Evolutionary conservation across 768 basidiomycete species (phyloP).

Genomic region (Phylloporus arenicola): DNA sequence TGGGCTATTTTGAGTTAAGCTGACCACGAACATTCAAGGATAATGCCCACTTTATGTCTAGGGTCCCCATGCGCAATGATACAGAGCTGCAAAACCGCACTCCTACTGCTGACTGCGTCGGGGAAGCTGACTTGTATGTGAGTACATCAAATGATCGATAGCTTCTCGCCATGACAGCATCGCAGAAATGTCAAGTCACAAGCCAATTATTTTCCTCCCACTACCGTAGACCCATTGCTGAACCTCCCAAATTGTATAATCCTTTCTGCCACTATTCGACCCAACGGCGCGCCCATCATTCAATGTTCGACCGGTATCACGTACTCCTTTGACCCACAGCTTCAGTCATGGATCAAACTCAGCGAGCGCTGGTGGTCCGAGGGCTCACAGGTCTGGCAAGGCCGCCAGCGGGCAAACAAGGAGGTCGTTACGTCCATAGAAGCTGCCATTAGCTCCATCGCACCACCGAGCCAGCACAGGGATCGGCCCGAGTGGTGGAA

Average conservation of each 20-base stretch:
- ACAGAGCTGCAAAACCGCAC: conserved; percentile 54
- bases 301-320: conserved; percentile 72
- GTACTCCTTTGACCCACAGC: conserved; percentile 69
- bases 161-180: conserved; percentile 4
- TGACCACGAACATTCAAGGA: conserved; percentile 37
- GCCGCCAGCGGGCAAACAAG: conserved; percentile 51
- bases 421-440: conserved; percentile 52
- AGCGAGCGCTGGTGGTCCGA: conserved; percentile 82
- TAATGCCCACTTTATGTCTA: conserved; percentile 72
- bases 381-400: conserved; percentile 80
- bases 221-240: conserved; percentile 58
- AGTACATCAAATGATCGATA: conserved; percentile 12
- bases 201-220: conserved; percentile 57
- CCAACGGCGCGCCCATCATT: conserved; percentile 77
- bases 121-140: conserved; percentile 79
- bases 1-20: background rate
- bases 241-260: conserved; percentile 54
- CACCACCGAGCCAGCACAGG: conserved; percentile 33
- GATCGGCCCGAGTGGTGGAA: conserved; percentile 75
- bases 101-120: conserved; percentile 67
- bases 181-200: conserved; percentile 75
- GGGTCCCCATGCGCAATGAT: conserved; percentile 68
- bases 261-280: conserved; percentile 58
- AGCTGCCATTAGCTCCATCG: conserved; percentile 49
- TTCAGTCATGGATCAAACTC: conserved; percentile 68